phyloP scores from a whole-genome alignment of 495 filamentous ascomycete genomes.

The Lepraria neglecta region DNA sequence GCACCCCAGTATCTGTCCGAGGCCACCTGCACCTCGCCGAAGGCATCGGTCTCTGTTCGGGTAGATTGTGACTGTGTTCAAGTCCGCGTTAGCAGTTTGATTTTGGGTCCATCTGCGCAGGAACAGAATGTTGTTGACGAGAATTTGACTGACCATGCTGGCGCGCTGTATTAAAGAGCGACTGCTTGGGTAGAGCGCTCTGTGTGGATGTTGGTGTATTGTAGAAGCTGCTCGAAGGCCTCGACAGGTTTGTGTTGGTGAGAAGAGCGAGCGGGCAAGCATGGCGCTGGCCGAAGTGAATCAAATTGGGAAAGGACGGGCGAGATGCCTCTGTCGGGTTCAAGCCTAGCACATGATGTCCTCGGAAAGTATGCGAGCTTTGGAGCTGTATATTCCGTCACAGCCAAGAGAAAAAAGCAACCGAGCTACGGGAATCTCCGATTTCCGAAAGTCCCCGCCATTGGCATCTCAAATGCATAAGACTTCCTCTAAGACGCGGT shows the following conservation, averaged over 20 bases:
- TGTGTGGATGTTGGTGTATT: neutral
- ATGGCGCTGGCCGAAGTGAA: neutral
- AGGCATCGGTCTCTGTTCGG: conserved; percentile 90
- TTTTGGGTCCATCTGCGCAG: neutral
- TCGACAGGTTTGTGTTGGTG: neutral
- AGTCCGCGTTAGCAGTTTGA: neutral
- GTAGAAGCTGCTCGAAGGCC: neutral
- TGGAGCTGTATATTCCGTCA: conserved; percentile 6
- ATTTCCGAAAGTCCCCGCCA: neutral
- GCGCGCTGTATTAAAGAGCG: conserved; percentile 9
- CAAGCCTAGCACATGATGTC: neutral
- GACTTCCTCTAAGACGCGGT: too few relatives aligned
- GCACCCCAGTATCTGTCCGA: conserved; percentile 98
- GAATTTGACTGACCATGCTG: conserved; percentile 11
- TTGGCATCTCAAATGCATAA: neutral
- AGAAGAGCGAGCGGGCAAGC: conserved; percentile 5
- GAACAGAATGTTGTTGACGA: neutral
- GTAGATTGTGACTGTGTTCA: conserved; percentile 16
- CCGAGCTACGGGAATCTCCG: conserved; percentile 1
- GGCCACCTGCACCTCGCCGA: conserved; percentile 89
- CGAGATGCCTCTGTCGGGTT: neutral
- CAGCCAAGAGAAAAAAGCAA: neutral
- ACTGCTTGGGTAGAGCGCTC: neutral
- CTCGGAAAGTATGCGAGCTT: neutral
- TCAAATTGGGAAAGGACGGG: neutral